phyloP scores from a whole-genome alignment of 176 grass and related monocot species.

The Phoenix dactylifera region DNA sequence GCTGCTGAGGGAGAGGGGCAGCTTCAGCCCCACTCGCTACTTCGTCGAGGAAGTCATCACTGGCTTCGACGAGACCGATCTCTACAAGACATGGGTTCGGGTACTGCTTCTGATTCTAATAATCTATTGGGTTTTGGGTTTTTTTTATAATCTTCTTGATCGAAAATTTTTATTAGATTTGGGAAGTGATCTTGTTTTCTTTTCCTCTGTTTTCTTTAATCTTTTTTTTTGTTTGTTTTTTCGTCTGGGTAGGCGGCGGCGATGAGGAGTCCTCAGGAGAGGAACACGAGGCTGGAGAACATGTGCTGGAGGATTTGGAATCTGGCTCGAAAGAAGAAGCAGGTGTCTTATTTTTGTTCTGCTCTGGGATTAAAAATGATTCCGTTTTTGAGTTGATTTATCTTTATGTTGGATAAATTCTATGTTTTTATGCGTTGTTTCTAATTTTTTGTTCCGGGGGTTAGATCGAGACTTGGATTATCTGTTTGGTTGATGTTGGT shows the following conservation, averaged over 20 bases:
- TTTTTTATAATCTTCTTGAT: too few species aligned
- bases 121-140: neutral
- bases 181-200: too few species aligned
- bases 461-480: too few species aligned
- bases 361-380: too few species aligned
- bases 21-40: constrained; percentile 43
- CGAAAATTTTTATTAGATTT: too few species aligned
- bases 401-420: too few species aligned
- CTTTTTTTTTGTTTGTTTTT: too few species aligned
- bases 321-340: constrained; percentile 19
- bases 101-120: constrained; percentile 8
- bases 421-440: too few species aligned
- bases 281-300: constrained; percentile 23
- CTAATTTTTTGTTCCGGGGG: too few species aligned
- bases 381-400: too few species aligned
- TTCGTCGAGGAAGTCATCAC: constrained; percentile 58
- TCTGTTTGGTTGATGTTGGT: too few species aligned
- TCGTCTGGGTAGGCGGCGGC: constrained; percentile 2
- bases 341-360: constrained; percentile 1
- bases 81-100: constrained; percentile 55
- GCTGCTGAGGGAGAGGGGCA: constrained; percentile 39
- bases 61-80: constrained; percentile 54
- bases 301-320: constrained; percentile 31
- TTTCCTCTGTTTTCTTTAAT: too few species aligned
- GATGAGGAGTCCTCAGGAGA: constrained; percentile 15